Evolutionary conservation across 768 basidiomycete species (phyloP).

Genomic region (Pisolithus orientalis): DNA sequence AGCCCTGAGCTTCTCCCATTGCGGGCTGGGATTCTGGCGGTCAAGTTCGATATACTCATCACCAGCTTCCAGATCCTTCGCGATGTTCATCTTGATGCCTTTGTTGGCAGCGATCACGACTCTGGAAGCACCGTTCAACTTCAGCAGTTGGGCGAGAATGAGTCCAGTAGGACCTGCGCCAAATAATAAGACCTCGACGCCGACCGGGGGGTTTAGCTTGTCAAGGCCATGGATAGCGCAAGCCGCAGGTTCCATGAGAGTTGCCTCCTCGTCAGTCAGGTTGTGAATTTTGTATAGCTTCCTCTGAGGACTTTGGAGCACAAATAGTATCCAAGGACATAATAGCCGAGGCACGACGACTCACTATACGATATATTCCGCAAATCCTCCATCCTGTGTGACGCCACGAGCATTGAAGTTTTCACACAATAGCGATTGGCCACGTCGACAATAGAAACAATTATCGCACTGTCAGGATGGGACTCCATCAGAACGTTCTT

Average conservation of each 20-base stretch:
- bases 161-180: conserved; percentile 94
- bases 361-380: conserved; percentile 83
- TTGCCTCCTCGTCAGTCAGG: conserved; percentile 81
- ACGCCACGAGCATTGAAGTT: conserved; percentile 79
- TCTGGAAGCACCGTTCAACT: conserved; percentile 75
- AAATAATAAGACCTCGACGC: conserved; percentile 76
- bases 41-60: conserved; percentile 88
- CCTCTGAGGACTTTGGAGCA: conserved; percentile 41
- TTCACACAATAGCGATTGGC: conserved; percentile 79
- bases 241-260: conserved; percentile 83
- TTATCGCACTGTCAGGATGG: conserved; percentile 53
- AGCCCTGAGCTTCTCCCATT: conserved; percentile 76
- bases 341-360: conserved; percentile 14
- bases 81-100: conserved; percentile 86
- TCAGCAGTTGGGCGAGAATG: conserved; percentile 82
- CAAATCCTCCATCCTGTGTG: conserved; percentile 79
- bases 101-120: conserved; percentile 87
- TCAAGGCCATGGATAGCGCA: conserved; percentile 92
- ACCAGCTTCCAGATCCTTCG: conserved; percentile 67
- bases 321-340: neutral
- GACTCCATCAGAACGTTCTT: conserved; percentile 1
- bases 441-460: conserved; percentile 86
- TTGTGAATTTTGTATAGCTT: conserved; percentile 88
- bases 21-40: conserved; percentile 60
- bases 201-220: conserved; percentile 76